These are phyloP conservation scores for Chaetomiaceae sp. DNA, from an alignment of 2,329 filamentous ascomycete genomes.

Conservation along the genomic window DNA sequence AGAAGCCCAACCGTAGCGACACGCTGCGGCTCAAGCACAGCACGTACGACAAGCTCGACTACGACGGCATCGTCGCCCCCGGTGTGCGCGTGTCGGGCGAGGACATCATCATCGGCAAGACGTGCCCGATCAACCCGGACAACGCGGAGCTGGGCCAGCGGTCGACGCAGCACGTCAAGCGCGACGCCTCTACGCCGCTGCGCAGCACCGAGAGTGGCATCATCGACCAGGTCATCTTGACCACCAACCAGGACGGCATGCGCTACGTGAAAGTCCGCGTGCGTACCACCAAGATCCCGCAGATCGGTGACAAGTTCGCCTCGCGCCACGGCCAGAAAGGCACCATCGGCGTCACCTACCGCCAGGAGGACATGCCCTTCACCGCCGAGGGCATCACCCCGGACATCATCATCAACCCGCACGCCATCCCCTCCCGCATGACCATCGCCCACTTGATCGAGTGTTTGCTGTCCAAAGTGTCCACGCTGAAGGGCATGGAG, in stretches of 20 bases:
- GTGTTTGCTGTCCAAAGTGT: constrained; percentile 94
- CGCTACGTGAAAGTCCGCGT: constrained; percentile 97
- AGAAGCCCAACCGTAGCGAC: constrained; percentile 84
- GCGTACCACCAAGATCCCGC: constrained; percentile 93
- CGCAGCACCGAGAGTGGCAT: constrained; percentile 96
- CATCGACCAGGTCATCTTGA: constrained; percentile 86
- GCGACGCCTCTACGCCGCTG: constrained; percentile 91
- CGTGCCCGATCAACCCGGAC: constrained; percentile 86
- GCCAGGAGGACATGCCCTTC: constrained; percentile 98
- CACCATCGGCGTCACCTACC: constrained; percentile 97
- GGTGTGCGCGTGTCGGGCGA: constrained; percentile 94
- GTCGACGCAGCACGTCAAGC: constrained; percentile 82
- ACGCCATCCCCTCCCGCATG: constrained; percentile 99
- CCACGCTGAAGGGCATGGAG: constrained; percentile 86
- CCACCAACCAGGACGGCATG: constrained; percentile 88
- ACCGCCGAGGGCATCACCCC: constrained; percentile 84
- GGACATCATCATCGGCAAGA: constrained; percentile 99
- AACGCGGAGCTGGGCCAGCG: constrained; percentile 90
- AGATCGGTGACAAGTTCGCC: constrained; percentile 98
- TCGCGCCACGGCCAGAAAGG: constrained; percentile 99
- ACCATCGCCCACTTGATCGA: constrained; percentile 99
- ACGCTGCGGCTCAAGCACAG: constrained; percentile 90
- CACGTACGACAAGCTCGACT: constrained; percentile 95
- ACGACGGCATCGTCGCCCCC: constrained; percentile 89
- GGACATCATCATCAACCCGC: constrained; percentile 97